These are phyloP conservation scores for Selaginella tamariscina DNA, from an alignment of 75 land plant species.

Conservation along the genomic window DNA sequence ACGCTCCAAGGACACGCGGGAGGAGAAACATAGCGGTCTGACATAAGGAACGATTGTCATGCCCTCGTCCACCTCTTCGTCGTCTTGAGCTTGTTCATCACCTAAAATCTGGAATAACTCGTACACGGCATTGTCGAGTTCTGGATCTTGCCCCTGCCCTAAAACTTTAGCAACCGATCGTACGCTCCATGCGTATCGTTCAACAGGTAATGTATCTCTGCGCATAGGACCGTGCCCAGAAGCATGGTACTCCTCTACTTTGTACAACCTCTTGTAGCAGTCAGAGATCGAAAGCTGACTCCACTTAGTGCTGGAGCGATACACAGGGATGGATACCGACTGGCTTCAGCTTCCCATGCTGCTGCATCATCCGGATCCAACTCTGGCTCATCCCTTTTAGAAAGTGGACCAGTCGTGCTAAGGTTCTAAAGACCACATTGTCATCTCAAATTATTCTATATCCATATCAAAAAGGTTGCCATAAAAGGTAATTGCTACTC, in stretches of 20 bases:
- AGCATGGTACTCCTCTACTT: not conserved
- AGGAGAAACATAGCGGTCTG: not conserved
- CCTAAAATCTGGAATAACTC: not conserved
- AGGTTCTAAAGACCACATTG: too few relatives aligned
- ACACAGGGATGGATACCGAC: not conserved
- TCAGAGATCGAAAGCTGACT: not conserved
- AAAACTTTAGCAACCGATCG: not conserved
- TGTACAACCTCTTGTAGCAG: not conserved
- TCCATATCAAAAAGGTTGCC: too few relatives aligned
- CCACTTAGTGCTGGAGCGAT: not conserved
- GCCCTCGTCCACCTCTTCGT: not conserved
- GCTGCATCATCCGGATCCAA: not conserved
- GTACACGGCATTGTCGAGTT: not conserved
- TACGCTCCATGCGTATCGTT: not conserved
- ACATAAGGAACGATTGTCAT: not conserved
- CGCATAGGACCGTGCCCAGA: not conserved
- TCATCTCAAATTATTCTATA: too few relatives aligned
- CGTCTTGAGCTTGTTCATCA: not conserved
- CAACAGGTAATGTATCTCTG: not conserved
- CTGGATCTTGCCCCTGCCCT: not conserved
- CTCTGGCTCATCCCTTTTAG: too few relatives aligned
- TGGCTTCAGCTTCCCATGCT: not conserved
- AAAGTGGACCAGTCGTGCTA: too few relatives aligned
- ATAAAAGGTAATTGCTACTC: too few relatives aligned
- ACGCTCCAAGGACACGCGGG: constrained; percentile 1